A percentile compares a stretch with the other conserved stretches of the same genome.
phyloP scores from a whole-genome alignment of 805 yeast species.

The Vanderwaltozyma yarrowii region DNA sequence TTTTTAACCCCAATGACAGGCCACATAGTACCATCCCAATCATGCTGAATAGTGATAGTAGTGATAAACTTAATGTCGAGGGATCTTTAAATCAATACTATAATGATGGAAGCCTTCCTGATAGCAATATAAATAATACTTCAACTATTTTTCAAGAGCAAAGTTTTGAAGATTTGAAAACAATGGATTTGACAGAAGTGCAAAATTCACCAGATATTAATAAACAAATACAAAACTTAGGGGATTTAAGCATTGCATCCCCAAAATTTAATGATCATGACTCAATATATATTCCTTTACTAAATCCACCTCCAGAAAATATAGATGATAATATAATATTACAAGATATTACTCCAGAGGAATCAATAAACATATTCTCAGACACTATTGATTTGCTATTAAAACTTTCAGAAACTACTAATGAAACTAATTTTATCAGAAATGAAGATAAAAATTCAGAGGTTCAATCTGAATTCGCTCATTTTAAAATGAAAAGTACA shows the following conservation, averaged over 20 bases:
- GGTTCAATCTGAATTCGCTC: background rate
- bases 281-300: background rate
- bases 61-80: background rate
- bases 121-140: background rate
- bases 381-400: constrained; percentile 9
- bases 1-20: background rate
- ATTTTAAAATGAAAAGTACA: constrained; percentile 22
- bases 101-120: background rate
- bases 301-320: background rate
- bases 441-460: background rate
- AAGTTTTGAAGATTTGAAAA: background rate
- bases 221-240: background rate
- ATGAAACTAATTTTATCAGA: background rate
- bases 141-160: background rate
- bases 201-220: background rate
- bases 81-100: background rate
- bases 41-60: background rate
- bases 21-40: background rate
- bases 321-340: background rate
- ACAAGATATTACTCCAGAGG: constrained; percentile 1
- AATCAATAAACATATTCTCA: constrained; percentile 8
- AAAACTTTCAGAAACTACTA: constrained; percentile 4
- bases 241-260: background rate
- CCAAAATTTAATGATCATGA: background rate
- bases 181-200: background rate